Evolutionary conservation across 192 early-diverging fungal species (phyloP).

Genomic region (Mortierella alpina): DNA sequence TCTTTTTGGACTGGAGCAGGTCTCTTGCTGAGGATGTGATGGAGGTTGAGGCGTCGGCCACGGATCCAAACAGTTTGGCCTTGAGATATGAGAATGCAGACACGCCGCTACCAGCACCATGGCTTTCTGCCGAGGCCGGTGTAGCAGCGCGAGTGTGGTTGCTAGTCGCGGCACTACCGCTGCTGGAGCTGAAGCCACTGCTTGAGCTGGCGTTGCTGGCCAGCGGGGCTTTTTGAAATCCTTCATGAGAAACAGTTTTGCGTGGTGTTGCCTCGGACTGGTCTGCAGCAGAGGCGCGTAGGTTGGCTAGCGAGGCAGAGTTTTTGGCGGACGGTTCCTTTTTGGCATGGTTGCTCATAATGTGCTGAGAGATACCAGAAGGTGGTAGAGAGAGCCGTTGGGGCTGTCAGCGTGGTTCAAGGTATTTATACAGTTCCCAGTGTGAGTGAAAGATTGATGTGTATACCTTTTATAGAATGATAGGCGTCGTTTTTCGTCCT

Average conservation of each 20-base stretch:
- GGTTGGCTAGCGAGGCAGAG: conserved; percentile 19
- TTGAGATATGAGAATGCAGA: conserved; percentile 44
- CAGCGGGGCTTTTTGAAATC: conserved; percentile 22
- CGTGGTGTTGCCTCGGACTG: conserved; percentile 28
- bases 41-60: conserved; percentile 25
- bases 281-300: conserved; percentile 9
- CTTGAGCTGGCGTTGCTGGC: conserved; percentile 11
- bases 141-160: background rate
- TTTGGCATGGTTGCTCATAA: conserved; percentile 15
- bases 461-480: too few relatives aligned
- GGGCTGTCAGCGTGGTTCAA: background rate
- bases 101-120: background rate
- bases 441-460: background rate
- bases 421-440: background rate
- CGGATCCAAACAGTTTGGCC: conserved; percentile 35
- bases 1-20: conserved; percentile 18
- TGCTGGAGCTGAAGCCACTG: conserved; percentile 6
- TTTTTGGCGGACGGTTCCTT: conserved; percentile 17
- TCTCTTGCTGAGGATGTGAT: conserved; percentile 30
- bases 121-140: background rate
- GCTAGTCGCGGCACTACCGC: background rate
- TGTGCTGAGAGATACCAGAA: background rate
- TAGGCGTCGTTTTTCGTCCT: too few relatives aligned
- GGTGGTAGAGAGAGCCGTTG: background rate
- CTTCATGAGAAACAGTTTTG: conserved; percentile 27